Conservation (phyloP, 495 filamentous ascomycete genomes). For the Glonium stellatum region DNA sequence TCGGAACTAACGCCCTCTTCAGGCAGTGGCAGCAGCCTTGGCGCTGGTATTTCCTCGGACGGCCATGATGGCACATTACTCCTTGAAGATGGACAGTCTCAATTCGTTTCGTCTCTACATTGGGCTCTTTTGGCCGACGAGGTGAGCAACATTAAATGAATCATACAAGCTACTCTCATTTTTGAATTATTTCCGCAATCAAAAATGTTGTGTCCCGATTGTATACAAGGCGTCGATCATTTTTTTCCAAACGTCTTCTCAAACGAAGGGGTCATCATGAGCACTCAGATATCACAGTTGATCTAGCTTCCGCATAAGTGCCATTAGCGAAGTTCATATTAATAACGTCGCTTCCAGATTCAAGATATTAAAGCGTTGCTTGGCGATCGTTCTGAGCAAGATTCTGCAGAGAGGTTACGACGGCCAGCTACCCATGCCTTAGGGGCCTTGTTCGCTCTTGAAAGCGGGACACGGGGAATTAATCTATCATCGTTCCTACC, state of each 20-base stretch:
- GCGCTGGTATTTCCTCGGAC: slow-evolving; percentile 25
- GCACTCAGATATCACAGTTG: too few relatives aligned
- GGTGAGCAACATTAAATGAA: slow-evolving; percentile 8
- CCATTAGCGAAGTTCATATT: too few relatives aligned
- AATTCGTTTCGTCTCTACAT: slow-evolving; percentile 28
- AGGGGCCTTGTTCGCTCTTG: slow-evolving; percentile 17
- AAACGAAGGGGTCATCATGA: background rate
- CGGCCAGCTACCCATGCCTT: slow-evolving; percentile 8
- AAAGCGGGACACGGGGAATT: slow-evolving; percentile 9
- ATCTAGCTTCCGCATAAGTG: too few relatives aligned
- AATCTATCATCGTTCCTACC: slow-evolving; percentile 15
- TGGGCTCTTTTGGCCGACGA: slow-evolving; percentile 26
- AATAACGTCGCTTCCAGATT: slow-evolving; percentile 10
- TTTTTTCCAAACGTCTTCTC: background rate
- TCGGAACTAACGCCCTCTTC: slow-evolving; percentile 14
- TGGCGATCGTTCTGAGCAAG: slow-evolving; percentile 10
- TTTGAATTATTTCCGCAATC: background rate
- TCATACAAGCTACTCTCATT: background rate
- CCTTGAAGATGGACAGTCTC: slow-evolving; percentile 25
- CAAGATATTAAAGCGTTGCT: slow-evolving; percentile 29
- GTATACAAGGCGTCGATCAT: background rate
- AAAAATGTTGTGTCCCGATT: too few relatives aligned
- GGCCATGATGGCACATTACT: slow-evolving; percentile 24
- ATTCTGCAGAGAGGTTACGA: slow-evolving; percentile 9
- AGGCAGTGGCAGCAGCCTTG: slow-evolving; percentile 18